phyloP scores from a whole-genome alignment of 2,329 filamentous ascomycete genomes.

The Eutypella sp. region DNA sequence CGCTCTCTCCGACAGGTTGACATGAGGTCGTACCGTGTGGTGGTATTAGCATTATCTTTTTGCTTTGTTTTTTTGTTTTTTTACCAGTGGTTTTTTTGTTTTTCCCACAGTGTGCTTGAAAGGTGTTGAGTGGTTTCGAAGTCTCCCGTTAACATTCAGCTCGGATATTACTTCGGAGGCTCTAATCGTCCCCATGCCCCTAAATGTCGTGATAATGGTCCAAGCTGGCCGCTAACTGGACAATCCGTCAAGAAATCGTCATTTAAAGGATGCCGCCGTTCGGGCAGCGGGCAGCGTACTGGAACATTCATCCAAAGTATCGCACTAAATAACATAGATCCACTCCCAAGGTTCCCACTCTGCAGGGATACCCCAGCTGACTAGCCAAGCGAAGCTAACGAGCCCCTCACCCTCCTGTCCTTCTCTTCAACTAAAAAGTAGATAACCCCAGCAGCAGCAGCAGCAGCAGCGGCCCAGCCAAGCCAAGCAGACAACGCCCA shows the following conservation, averaged over 20 bases:
- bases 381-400: neutral
- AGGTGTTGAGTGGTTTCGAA: neutral
- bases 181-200: neutral
- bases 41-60: too few relatives aligned
- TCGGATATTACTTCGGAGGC: neutral
- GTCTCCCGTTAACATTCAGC: neutral
- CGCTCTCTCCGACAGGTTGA: neutral
- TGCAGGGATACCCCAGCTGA: neutral
- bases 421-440: neutral
- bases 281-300: neutral
- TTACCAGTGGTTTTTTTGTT: too few relatives aligned
- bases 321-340: neutral
- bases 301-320: neutral
- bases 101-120: too few relatives aligned
- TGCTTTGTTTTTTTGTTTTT: too few relatives aligned
- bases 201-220: neutral
- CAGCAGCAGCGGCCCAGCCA: too few relatives aligned
- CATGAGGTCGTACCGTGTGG: neutral
- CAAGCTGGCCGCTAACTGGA: constrained; percentile 1
- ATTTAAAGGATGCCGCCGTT: neutral
- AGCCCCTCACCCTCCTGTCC: neutral
- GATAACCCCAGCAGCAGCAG: too few relatives aligned
- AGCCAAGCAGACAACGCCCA: too few relatives aligned
- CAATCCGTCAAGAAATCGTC: neutral
- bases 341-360: neutral